Conservation (phyloP, 2,329 filamentous ascomycete genomes). For the Penicillium crustosum region DNA sequence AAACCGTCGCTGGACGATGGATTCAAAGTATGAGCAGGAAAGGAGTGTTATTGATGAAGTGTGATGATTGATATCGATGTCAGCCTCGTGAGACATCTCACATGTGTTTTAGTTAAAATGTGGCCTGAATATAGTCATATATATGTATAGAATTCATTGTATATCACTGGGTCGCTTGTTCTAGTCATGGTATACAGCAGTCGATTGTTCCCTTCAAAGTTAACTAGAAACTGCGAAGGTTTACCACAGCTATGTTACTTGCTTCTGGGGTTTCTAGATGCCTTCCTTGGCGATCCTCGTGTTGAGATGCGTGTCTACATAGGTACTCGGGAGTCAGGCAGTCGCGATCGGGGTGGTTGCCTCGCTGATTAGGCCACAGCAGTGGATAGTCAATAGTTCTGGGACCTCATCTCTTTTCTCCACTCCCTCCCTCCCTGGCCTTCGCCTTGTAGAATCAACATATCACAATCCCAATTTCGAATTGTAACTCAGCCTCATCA, state of each 20-base stretch:
- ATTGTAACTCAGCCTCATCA: not conserved
- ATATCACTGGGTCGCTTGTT: too few relatives aligned
- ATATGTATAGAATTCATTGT: not conserved
- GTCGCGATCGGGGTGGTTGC: not conserved
- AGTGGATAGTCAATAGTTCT: not conserved
- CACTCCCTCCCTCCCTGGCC: too few relatives aligned
- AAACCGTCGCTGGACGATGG: not conserved
- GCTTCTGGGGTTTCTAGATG: too few relatives aligned
- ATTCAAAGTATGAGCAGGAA: not conserved
- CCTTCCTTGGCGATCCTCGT: not conserved
- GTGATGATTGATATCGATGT: not conserved
- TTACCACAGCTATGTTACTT: too few relatives aligned
- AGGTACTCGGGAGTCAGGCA: too few relatives aligned
- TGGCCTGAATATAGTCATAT: not conserved
- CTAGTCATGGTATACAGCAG: too few relatives aligned
- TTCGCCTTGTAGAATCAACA: not conserved
- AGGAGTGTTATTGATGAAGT: not conserved
- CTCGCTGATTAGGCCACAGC: not conserved
- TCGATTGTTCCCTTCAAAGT: not conserved
- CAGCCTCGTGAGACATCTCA: too few relatives aligned
- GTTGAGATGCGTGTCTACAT: too few relatives aligned
- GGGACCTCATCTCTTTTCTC: not conserved
- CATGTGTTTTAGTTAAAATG: not conserved
- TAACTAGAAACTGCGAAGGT: not conserved
- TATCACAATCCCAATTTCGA: not conserved